Percentiles rank a stretch among this genome's conserved stretches.
phyloP scores from a whole-genome alignment of 2,329 filamentous ascomycete species.

The Phyllosticta citriasiana region DNA sequence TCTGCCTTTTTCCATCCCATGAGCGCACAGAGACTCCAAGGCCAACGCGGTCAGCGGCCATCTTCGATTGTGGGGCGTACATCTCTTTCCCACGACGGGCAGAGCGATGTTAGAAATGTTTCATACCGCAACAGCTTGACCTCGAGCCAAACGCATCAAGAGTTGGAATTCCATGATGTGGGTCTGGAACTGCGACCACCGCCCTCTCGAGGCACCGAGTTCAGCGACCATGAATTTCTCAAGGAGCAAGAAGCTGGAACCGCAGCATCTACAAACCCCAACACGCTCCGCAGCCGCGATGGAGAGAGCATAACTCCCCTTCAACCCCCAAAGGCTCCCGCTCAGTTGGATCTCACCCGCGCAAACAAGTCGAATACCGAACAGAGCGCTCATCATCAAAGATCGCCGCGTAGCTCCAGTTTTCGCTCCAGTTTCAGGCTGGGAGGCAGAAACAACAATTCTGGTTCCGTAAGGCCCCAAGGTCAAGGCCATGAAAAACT shows the following conservation, averaged over 20 bases:
- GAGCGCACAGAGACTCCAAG: slow-evolving; percentile 90
- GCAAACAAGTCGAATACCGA: slow-evolving; percentile 17
- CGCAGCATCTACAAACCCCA: slow-evolving; percentile 56
- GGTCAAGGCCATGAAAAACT: slow-evolving; percentile 65
- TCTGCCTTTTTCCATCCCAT: slow-evolving; percentile 93
- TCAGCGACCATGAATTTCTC: slow-evolving; percentile 59
- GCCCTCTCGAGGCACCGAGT: slow-evolving; percentile 68
- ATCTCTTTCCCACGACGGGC: slow-evolving; percentile 23
- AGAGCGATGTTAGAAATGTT: slow-evolving; percentile 22
- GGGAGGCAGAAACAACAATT: slow-evolving; percentile 45
- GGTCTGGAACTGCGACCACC: slow-evolving; percentile 36
- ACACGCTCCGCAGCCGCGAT: slow-evolving; percentile 51
- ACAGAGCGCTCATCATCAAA: background rate
- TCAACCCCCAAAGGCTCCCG: slow-evolving; percentile 41
- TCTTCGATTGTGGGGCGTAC: slow-evolving; percentile 26
- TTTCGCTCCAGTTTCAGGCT: slow-evolving; percentile 41
- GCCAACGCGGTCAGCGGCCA: slow-evolving; percentile 61
- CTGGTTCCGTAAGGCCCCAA: slow-evolving; percentile 23
- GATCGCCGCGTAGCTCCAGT: slow-evolving; percentile 4
- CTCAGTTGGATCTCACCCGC: slow-evolving; percentile 52
- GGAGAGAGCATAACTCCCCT: slow-evolving; percentile 73
- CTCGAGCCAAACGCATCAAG: slow-evolving; percentile 15
- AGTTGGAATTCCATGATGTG: background rate
- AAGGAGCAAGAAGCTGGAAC: slow-evolving; percentile 63
- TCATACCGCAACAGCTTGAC: slow-evolving; percentile 28